Percentiles rank a stretch among this genome's conserved stretches.
These are phyloP conservation scores for Melanopsichium pennsylvanicum DNA, from an alignment of 1,284 basidiomycete species.

Conservation along the genomic window DNA sequence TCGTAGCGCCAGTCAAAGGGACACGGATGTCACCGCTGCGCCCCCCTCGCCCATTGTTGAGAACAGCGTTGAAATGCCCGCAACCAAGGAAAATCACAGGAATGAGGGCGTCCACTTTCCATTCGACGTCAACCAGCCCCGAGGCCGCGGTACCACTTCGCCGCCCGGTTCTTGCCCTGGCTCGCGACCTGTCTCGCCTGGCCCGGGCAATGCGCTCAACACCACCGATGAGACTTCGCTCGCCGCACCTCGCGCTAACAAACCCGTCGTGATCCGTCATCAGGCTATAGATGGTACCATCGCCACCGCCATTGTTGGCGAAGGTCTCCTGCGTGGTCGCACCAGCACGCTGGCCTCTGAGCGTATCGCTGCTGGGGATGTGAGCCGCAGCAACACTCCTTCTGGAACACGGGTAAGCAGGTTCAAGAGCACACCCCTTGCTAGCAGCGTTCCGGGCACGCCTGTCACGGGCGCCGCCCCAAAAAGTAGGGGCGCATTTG, in stretches of 20 bases:
- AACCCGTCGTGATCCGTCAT: conserved; percentile 51
- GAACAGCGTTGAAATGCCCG: conserved; percentile 4
- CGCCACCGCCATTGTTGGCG: conserved; percentile 49
- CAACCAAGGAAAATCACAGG: conserved; percentile 5
- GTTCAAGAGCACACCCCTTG: conserved; percentile 47
- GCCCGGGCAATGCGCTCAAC: conserved; percentile 8
- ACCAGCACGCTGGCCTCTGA: conserved; percentile 10
- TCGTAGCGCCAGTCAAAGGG: conserved; percentile 25
- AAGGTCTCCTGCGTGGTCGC: conserved; percentile 48
- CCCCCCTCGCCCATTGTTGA: conserved; percentile 19
- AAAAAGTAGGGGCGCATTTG: conserved; percentile 6
- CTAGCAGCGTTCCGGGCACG: conserved; percentile 16
- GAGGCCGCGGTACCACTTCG: conserved; percentile 9
- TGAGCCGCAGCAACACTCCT: conserved; percentile 41
- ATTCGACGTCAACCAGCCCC: conserved; percentile 14
- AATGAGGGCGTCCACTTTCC: conserved; percentile 18
- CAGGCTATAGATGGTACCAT: conserved; percentile 42
- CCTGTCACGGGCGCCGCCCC: conserved; percentile 12
- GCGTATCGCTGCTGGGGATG: conserved; percentile 17
- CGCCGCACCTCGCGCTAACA: conserved; percentile 36
- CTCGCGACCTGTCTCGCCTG: conserved; percentile 40
- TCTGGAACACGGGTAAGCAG: conserved; percentile 35
- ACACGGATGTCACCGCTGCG: neutral
- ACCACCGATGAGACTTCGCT: conserved; percentile 10
- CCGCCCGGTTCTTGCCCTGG: conserved; percentile 23